Percentiles rank a stretch among this genome's conserved stretches.
Evolutionary conservation across 257 asterid genomes (phyloP).

Genomic region (Solanum chmielewskii): DNA sequence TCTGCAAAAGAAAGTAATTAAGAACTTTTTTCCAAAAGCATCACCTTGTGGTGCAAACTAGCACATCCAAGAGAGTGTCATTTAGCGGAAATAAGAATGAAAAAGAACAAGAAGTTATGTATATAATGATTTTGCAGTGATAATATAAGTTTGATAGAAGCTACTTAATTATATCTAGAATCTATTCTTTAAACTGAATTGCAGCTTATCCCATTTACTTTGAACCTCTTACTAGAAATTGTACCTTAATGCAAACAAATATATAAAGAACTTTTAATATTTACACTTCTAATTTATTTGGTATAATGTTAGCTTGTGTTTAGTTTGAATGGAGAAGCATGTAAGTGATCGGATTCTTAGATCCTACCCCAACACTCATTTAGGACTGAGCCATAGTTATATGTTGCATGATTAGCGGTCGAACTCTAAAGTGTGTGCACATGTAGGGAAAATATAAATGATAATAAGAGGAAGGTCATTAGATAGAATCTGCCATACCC

Average conservation of each 20-base stretch:
- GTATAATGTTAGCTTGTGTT: neutral
- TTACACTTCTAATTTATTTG: neutral
- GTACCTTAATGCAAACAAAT: neutral
- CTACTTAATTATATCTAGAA: neutral
- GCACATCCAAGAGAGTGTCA: neutral
- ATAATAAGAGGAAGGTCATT: neutral
- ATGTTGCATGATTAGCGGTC: neutral
- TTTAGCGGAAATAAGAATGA: neutral
- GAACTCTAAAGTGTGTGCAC: neutral
- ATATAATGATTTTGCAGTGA: neutral
- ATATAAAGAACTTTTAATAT: neutral
- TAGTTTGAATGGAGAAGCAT: neutral
- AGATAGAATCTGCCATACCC: neutral
- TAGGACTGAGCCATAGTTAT: neutral
- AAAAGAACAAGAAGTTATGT: neutral
- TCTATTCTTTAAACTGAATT: neutral
- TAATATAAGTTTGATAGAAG: neutral
- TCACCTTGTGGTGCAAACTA: neutral
- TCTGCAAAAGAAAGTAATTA: neutral
- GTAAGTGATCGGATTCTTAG: neutral
- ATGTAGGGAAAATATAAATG: neutral
- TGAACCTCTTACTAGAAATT: neutral
- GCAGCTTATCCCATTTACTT: neutral
- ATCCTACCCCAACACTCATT: neutral
- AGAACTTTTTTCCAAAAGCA: neutral